phyloP scores from a whole-genome alignment of 495 filamentous ascomycete genomes.

The Lepraria neglecta region DNA sequence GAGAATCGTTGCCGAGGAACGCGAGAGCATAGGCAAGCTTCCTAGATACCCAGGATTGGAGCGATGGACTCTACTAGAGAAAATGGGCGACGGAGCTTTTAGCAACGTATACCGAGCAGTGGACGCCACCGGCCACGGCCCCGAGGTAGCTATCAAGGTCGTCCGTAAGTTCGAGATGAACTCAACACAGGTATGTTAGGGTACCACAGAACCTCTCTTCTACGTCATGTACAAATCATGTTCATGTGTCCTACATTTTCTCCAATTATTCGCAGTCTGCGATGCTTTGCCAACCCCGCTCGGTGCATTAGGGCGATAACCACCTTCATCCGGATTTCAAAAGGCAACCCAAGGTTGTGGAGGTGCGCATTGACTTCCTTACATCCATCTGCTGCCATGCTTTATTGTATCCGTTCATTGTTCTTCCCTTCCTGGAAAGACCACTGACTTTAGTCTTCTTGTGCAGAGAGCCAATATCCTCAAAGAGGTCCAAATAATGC shows the following conservation, averaged over 20 bases:
- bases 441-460: slow-evolving; percentile 10
- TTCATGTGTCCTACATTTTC: slow-evolving; percentile 21
- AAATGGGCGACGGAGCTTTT: slow-evolving; percentile 99
- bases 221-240: slow-evolving; percentile 27
- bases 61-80: slow-evolving; percentile 82
- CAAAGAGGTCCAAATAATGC: slow-evolving; percentile 99
- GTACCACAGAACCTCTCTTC: slow-evolving; percentile 24
- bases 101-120: slow-evolving; percentile 93
- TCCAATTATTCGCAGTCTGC: slow-evolving; percentile 24
- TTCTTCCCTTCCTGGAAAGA: slow-evolving; percentile 5
- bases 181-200: slow-evolving; percentile 78
- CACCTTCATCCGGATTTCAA: slow-evolving; percentile 93
- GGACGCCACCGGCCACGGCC: slow-evolving; percentile 60
- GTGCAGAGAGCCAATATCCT: slow-evolving; percentile 87
- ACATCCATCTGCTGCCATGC: slow-evolving; percentile 26
- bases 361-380: slow-evolving; percentile 68
- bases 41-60: slow-evolving; percentile 89
- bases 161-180: slow-evolving; percentile 99
- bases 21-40: slow-evolving; percentile 72
- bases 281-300: slow-evolving; percentile 37
- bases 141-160: slow-evolving; percentile 94
- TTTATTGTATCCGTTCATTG: slow-evolving; percentile 31
- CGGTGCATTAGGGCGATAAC: slow-evolving; percentile 61
- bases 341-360: slow-evolving; percentile 85
- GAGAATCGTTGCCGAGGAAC: slow-evolving; percentile 85